Evolutionary conservation across 345 rosid genomes (phyloP), one percentile per base, ranked within the genome.

Genomic region (Isatis tinctoria): DNA sequence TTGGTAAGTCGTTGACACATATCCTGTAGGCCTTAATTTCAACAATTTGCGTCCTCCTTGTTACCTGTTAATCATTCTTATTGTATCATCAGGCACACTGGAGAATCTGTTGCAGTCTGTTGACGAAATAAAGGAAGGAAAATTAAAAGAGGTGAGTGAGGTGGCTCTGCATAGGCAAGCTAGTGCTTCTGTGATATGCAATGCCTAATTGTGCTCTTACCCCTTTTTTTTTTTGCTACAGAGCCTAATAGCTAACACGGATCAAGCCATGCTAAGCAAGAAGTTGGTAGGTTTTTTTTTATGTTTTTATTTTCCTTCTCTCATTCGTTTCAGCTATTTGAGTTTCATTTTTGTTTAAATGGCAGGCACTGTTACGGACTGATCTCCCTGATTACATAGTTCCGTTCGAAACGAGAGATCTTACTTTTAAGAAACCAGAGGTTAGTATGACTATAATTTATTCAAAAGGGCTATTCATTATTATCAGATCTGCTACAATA

Each of bases 371-470:
- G 72, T 81, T 95, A 51, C 84, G 97, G 33, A 81, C 85, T 60
- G 97, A 95, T 84, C 97, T 95, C 69, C 97, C 97, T 16, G 80
- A 65, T 74, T 92, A 90, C 78, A 88, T 95, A 78, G 96, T 92
- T 32, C 99, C 99, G n/a, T 90, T 90, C 82, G 75, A 80, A 11
- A 82, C 89, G 5, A 52, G 49, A 51, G 97, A 95, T 76, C 87
- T 95, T 35, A 20, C 27, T 20, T 92, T 95, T 72, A 79, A 65
- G 70, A 95, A 80, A 73, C 99, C 99, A 2, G 87, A 92, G 99
- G 97, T 92, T 75, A 43, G 97, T 82, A 28, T 61, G 57, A 63
- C 22, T 11, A 24, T 22, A 18, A 32, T 53, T 36, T 26, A 51
- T 26, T 63, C 10, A 30, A 4, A n/a, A 52, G 20, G 30, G 56